These are phyloP conservation scores for Fraxinus greggii DNA, from an alignment of 305 asterid genomes.

Conservation along the genomic window DNA sequence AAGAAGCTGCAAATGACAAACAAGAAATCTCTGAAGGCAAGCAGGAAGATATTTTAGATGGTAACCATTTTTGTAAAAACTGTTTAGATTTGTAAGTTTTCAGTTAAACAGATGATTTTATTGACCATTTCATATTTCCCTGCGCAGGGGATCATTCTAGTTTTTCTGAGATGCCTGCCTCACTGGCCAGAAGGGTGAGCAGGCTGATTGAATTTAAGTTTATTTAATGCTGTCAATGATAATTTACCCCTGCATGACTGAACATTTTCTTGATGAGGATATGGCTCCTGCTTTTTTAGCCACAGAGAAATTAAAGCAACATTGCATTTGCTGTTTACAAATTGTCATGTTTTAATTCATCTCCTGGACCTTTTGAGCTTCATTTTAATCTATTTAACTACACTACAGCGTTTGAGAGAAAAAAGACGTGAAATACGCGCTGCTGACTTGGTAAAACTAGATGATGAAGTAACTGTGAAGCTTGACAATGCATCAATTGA, in stretches of 20 bases:
- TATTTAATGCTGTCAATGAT: conserved; percentile 6
- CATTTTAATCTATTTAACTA: conserved; percentile 22
- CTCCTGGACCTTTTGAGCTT: conserved; percentile 6
- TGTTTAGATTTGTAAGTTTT: neutral
- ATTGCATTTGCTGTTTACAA: neutral
- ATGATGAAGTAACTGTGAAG: conserved; percentile 78
- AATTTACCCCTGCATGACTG: neutral
- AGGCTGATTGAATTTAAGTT: conserved; percentile 3
- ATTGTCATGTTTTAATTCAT: conserved; percentile 14
- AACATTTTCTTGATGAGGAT: conserved; percentile 1
- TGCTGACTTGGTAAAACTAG: conserved; percentile 74
- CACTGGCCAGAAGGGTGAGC: conserved; percentile 77
- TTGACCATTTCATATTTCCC: neutral
- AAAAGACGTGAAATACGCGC: conserved; percentile 80
- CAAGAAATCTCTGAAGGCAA: conserved; percentile 45
- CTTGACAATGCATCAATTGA: conserved; percentile 95
- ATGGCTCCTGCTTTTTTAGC: conserved; percentile 5
- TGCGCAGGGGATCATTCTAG: conserved; percentile 60
- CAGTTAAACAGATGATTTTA: conserved; percentile 12
- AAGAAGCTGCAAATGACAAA: conserved; percentile 36
- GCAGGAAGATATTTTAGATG: conserved; percentile 44
- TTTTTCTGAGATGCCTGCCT: conserved; percentile 57
- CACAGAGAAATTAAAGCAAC: neutral
- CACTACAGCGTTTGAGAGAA: conserved; percentile 79
- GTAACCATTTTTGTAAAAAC: conserved; percentile 37